Percentiles rank a stretch among this genome's conserved stretches.
phyloP scores from a whole-genome alignment of 306 rosid genomes.

The Trichosanthes truncata region DNA sequence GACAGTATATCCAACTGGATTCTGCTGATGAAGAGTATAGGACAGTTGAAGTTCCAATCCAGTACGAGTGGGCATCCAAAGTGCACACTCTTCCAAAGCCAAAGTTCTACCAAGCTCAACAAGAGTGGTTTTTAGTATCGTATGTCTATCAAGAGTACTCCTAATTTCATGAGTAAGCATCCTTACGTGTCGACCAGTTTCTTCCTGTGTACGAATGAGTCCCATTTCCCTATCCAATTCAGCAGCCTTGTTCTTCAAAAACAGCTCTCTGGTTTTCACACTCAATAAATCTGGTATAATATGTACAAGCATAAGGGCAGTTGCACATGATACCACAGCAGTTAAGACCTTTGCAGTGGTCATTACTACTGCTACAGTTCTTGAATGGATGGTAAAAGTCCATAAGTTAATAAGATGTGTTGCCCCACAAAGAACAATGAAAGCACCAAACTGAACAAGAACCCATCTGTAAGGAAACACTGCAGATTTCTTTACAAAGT shows the following conservation, averaged over 20 bases:
- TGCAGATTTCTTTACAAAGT: conserved; percentile 21
- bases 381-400: conserved; percentile 15
- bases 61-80: conserved; percentile 96
- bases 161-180: conserved; percentile 21
- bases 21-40: conserved; percentile 85
- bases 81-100: conserved; percentile 89
- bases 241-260: conserved; percentile 19
- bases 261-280: conserved; percentile 17
- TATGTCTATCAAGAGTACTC: conserved; percentile 20
- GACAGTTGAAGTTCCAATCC: conserved; percentile 96
- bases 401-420: conserved; percentile 20
- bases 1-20: conserved; percentile 82
- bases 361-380: conserved; percentile 17
- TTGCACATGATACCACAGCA: conserved; percentile 19
- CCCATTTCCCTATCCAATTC: conserved; percentile 21
- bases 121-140: conserved; percentile 16
- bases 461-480: conserved; percentile 40
- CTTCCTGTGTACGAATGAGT: conserved; percentile 16
- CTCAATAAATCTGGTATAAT: conserved; percentile 19
- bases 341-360: conserved; percentile 17
- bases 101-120: conserved; percentile 61
- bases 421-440: conserved; percentile 48
- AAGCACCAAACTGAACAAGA: conserved; percentile 97
- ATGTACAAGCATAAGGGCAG: conserved; percentile 21
- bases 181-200: conserved; percentile 18